A percentile compares a stretch with the other conserved stretches of the same genome.
Conservation (phyloP, 2,329 filamentous ascomycete species). For the Xylariaceae sp. region DNA sequence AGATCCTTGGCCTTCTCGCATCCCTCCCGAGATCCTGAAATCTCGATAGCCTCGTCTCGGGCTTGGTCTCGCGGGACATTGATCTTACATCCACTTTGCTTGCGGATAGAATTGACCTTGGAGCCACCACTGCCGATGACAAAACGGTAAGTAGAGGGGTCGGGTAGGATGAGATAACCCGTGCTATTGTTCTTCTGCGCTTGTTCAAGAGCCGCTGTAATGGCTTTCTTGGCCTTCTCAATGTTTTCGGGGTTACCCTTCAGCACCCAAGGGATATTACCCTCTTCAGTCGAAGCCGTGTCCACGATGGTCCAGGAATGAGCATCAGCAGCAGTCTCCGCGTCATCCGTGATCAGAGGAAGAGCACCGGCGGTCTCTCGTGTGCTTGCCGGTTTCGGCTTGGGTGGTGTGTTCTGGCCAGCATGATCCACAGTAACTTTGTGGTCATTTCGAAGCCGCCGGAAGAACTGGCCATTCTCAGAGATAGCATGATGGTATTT, state of each 20-base stretch:
- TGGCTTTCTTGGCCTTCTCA: constrained; percentile 71
- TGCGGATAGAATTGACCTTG: constrained; percentile 89
- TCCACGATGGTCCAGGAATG: constrained; percentile 85
- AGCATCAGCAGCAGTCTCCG: constrained; percentile 57
- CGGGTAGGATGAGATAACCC: constrained; percentile 85
- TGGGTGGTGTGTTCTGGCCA: constrained; percentile 71
- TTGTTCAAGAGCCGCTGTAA: constrained; percentile 69
- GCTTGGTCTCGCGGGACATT: constrained; percentile 82
- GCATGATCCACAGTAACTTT: constrained; percentile 90
- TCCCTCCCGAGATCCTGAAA: constrained; percentile 73
- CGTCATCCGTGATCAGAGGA: constrained; percentile 91
- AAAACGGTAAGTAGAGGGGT: constrained; percentile 82
- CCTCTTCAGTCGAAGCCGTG: constrained; percentile 54
- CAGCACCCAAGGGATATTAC: constrained; percentile 85
- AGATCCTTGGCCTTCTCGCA: constrained; percentile 84
- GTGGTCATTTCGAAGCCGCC: constrained; percentile 77
- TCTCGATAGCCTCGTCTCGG: constrained; percentile 79
- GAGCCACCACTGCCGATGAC: constrained; percentile 86
- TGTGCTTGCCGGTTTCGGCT: constrained; percentile 51
- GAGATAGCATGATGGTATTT: constrained; percentile 79
- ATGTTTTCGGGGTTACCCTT: constrained; percentile 74
- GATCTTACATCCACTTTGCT: constrained; percentile 89
- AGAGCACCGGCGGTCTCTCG: constrained; percentile 60
- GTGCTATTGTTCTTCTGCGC: constrained; percentile 66
- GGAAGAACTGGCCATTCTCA: constrained; percentile 92